phyloP scores from a whole-genome alignment of 169 alveolate species.

The Eimeria maxima region DNA sequence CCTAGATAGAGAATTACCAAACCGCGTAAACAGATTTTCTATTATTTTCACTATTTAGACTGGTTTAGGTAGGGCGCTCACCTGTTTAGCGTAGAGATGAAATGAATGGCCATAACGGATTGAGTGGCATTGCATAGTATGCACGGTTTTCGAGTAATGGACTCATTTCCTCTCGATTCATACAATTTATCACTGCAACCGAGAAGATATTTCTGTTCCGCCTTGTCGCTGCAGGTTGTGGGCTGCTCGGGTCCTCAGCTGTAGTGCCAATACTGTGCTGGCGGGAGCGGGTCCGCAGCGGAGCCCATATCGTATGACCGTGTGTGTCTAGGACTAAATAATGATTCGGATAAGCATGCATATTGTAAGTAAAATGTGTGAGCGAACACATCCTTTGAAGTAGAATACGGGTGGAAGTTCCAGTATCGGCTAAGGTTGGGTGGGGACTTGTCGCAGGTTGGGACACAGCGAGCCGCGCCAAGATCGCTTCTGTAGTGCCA shows the following conservation, averaged over 20 bases:
- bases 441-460: too few species aligned
- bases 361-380: too few species aligned
- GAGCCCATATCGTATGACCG: too few species aligned
- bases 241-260: constrained; percentile 4
- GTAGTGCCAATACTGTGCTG: too few species aligned
- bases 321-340: too few species aligned
- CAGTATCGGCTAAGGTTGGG: too few species aligned
- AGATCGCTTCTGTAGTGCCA: too few species aligned
- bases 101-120: not conserved
- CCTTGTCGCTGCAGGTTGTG: not conserved
- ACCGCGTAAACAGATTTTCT: not conserved
- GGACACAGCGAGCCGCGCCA: too few species aligned
- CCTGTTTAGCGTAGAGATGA: not conserved
- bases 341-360: too few species aligned
- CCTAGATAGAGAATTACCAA: not conserved
- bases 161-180: not conserved
- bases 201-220: not conserved
- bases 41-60: not conserved
- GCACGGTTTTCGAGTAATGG: not conserved
- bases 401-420: too few species aligned
- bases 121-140: not conserved
- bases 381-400: too few species aligned
- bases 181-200: not conserved
- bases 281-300: too few species aligned
- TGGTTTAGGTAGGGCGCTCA: not conserved